phyloP scores from a whole-genome alignment of 352 stramenopile species.

The Thalassiosira ordinaria region DNA sequence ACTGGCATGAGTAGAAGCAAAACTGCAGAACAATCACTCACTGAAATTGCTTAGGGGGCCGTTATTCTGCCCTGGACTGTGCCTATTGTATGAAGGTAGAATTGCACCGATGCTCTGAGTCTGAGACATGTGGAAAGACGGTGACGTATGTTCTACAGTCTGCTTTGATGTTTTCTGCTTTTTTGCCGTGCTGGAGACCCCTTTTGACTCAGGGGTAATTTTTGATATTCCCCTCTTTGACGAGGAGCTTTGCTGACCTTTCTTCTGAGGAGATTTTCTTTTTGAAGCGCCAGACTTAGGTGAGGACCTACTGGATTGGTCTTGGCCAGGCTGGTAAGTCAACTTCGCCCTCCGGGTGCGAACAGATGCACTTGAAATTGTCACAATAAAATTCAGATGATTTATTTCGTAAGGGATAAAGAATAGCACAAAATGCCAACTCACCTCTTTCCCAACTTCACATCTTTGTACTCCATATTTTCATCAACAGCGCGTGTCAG shows the following conservation, averaged over 20 bases:
- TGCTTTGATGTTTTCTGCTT: conserved; percentile 30
- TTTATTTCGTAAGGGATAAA: too few relatives aligned
- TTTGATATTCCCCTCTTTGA: conserved; percentile 31
- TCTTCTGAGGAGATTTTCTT: conserved; percentile 23
- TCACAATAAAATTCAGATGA: too few relatives aligned
- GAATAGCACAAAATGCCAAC: too few relatives aligned
- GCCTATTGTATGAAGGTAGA: conserved; percentile 23
- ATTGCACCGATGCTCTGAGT: conserved; percentile 37
- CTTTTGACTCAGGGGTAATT: conserved; percentile 37
- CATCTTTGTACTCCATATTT: conserved; percentile 46
- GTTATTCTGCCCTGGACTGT: conserved; percentile 3
- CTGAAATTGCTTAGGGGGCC: conserved; percentile 44
- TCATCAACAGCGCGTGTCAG: conserved; percentile 49
- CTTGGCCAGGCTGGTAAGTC: conserved; percentile 8
- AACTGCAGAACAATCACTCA: background rate
- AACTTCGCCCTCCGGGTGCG: conserved; percentile 17
- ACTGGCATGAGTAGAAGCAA: background rate
- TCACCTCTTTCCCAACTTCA: conserved; percentile 27
- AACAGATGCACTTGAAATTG: conserved; percentile 26
- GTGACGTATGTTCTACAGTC: conserved; percentile 21
- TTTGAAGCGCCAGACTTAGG: background rate
- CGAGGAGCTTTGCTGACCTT: background rate
- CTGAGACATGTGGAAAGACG: conserved; percentile 60
- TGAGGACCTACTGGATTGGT: background rate
- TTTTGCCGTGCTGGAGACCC: conserved; percentile 20